These are phyloP conservation scores for Byssoonygena ceratinophila DNA, from an alignment of 2,329 filamentous ascomycete genomes.

Conservation along the genomic window DNA sequence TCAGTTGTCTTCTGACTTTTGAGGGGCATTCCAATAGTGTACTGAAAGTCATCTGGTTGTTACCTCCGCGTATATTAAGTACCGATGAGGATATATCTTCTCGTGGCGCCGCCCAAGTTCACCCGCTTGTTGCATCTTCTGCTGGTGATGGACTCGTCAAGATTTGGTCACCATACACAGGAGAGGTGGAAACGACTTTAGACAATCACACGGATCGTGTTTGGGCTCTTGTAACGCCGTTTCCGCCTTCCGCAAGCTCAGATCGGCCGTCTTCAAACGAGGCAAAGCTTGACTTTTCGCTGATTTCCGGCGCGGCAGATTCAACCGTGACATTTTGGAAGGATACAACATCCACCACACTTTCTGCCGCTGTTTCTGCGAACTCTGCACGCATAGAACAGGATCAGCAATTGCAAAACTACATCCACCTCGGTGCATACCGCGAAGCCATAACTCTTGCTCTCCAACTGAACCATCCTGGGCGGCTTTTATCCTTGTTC, in stretches of 20 bases:
- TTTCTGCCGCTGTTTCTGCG: conserved; percentile 60
- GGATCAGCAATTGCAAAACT: conserved; percentile 87
- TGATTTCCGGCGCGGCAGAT: conserved; percentile 86
- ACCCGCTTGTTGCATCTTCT: conserved; percentile 58
- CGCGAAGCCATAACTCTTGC: conserved; percentile 87
- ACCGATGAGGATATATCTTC: conserved; percentile 24
- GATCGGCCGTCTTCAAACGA: background rate
- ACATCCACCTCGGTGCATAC: conserved; percentile 78
- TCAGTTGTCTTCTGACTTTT: conserved; percentile 83
- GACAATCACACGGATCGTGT: conserved; percentile 97
- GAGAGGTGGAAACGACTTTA: conserved; percentile 76
- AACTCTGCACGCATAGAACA: conserved; percentile 77
- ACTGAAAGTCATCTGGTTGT: conserved; percentile 83
- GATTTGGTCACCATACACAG: conserved; percentile 80
- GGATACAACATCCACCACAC: conserved; percentile 75
- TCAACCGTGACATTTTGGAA: conserved; percentile 92
- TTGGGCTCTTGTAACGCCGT: conserved; percentile 71
- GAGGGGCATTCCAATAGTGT: conserved; percentile 96
- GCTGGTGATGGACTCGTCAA: conserved; percentile 93
- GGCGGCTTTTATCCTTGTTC: conserved; percentile 72
- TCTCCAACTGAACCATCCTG: conserved; percentile 87
- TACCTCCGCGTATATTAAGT: conserved; percentile 35
- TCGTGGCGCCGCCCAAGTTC: conserved; percentile 25
- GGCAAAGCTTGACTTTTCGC: conserved; percentile 44
- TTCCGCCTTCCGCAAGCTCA: conserved; percentile 26